These are phyloP conservation scores for Copromyces sp. DNA, from an alignment of 495 filamentous ascomycete genomes.

Conservation along the genomic window DNA sequence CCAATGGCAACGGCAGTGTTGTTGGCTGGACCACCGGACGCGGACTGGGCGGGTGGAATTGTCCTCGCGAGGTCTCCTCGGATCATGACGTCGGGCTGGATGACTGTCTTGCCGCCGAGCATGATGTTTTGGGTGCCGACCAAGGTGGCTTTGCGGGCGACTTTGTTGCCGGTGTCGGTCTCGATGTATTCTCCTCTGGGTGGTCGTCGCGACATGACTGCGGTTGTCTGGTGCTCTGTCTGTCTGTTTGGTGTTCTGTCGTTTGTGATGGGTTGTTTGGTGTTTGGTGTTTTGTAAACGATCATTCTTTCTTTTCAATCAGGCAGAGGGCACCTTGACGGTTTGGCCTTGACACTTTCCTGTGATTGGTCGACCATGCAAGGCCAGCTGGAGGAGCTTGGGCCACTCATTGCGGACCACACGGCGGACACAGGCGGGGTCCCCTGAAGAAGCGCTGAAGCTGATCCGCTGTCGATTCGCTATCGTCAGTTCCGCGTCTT, in stretches of 20 bases:
- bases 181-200: slow-evolving; percentile 90
- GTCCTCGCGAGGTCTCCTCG: slow-evolving; percentile 77
- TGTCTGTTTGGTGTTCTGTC: neutral
- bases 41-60: slow-evolving; percentile 17
- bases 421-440: neutral
- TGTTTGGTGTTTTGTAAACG: neutral
- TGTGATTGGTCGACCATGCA: neutral
- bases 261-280: neutral
- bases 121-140: slow-evolving; percentile 96
- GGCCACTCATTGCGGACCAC: neutral
- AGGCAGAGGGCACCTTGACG: neutral
- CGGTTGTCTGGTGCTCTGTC: slow-evolving; percentile 1
- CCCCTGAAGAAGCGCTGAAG: neutral
- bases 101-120: slow-evolving; percentile 89
- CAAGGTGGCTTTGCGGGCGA: slow-evolving; percentile 79
- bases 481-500: neutral
- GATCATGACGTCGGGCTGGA: slow-evolving; percentile 83
- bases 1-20: slow-evolving; percentile 77
- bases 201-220: slow-evolving; percentile 62
- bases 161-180: slow-evolving; percentile 98
- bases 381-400: neutral
- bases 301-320: neutral
- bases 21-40: slow-evolving; percentile 25
- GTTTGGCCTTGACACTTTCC: neutral
- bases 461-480: neutral